Evolutionary conservation across 148 eudicot genomes (phyloP).

Genomic region (Salicornia ramosissima): DNA sequence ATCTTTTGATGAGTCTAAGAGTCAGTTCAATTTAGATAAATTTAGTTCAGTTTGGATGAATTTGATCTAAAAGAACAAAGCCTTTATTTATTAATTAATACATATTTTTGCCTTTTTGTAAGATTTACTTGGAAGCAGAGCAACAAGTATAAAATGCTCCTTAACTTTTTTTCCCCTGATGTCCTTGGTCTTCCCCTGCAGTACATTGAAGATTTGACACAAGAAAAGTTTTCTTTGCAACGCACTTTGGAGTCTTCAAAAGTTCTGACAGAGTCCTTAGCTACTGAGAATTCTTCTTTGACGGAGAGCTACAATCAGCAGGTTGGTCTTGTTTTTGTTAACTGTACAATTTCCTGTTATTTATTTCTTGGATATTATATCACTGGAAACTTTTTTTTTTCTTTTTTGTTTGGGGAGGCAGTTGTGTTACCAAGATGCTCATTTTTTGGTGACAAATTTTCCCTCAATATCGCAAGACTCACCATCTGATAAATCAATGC

Average conservation of each 20-base stretch:
- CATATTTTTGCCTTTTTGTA: background rate
- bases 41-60: too few relatives aligned
- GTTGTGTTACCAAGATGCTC: too few relatives aligned
- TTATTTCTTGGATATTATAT: background rate
- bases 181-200: conserved; percentile 30
- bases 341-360: background rate
- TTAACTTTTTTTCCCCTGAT: background rate
- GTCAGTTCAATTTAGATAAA: too few relatives aligned
- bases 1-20: too few relatives aligned
- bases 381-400: background rate
- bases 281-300: conserved; percentile 86
- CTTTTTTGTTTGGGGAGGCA: background rate
- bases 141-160: background rate
- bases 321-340: conserved; percentile 34
- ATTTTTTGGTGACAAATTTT: background rate
- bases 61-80: too few relatives aligned
- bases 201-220: conserved; percentile 99
- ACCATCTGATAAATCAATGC: background rate
- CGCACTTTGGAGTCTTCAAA: conserved; percentile 91
- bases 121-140: background rate
- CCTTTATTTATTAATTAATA: too few relatives aligned
- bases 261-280: conserved; percentile 76
- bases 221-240: conserved; percentile 92
- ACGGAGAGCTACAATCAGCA: conserved; percentile 96
- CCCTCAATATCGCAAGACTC: background rate